These are phyloP conservation scores for Hymenoscyphus fructigenus DNA, from an alignment of 2,329 filamentous ascomycete species.

Conservation along the genomic window DNA sequence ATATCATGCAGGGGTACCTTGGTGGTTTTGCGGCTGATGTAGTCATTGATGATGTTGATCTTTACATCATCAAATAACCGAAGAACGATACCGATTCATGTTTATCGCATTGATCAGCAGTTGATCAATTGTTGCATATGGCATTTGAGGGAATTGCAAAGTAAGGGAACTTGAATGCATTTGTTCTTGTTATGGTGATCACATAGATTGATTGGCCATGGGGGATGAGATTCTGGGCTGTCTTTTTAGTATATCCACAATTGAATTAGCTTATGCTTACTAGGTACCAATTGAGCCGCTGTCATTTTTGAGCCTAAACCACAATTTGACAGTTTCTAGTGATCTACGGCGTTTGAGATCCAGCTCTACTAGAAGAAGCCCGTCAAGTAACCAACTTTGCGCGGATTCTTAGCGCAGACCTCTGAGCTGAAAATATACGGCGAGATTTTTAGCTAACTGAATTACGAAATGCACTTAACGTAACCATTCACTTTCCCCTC, in stretches of 20 bases:
- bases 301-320: not conserved
- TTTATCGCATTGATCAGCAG: conserved; percentile 2
- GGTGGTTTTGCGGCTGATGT: not conserved
- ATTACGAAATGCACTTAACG: too few species aligned
- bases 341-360: not conserved
- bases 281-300: not conserved
- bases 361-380: not conserved
- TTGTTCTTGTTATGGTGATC: not conserved
- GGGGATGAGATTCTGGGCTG: not conserved
- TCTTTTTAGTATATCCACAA: not conserved
- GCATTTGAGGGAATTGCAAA: not conserved
- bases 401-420: not conserved
- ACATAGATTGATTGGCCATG: not conserved
- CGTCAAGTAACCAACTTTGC: not conserved
- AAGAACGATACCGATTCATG: not conserved
- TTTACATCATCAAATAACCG: not conserved
- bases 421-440: too few species aligned
- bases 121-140: not conserved
- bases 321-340: not conserved
- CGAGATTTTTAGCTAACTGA: too few species aligned
- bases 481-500: too few species aligned
- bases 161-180: too few species aligned
- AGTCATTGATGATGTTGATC: not conserved
- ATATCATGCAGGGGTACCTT: not conserved
- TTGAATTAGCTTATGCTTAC: not conserved